Base-by-base conservation (phyloP, 2,329 filamentous ascomycete genomes). In the Trichothecium roseum region DNA sequence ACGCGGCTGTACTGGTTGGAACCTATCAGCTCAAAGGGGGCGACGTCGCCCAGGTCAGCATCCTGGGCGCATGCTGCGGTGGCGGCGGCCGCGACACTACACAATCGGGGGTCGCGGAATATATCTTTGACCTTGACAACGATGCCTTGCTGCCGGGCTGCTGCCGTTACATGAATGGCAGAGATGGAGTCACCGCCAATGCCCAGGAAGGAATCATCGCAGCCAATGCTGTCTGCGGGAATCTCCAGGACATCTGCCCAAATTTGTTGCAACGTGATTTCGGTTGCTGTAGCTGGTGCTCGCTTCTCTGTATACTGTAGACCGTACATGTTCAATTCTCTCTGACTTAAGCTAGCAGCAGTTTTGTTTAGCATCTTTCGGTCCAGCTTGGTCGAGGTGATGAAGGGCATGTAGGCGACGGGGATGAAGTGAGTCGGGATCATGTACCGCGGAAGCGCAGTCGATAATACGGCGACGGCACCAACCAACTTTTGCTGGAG, bases 321-420 rank as follows among this genome's bases (percentile, higher is more conserved):
- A 2, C 43, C 46, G 18, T 46, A 46, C 12, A 33, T 30, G 24
- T 38, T 38, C 5, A 44, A 26, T n/a, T 44, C 37, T 18, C 40
- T 37, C 13, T 41, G 37, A 14, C 17, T 10, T 13, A 41, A 38
- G 13, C 24, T 28, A 13, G 39, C 17, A 13, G 31, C 18, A 18
- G 28, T 27, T 10, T 18, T 29, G 15, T 27, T 33, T 18, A 42
- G 38, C n/a, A 32, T 37, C 36, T 34, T 38, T 12, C 46, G 37
- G 26, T 47, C 35, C 2, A 57, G 60, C 52, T 66, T 66, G 8
- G 60, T 60, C 5, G 61, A 64, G 2, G 62, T 56, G 3, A 64
- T 42, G 4, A 59, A 50, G 2, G 63, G 63, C 50, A 66, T 63
- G 17, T 51, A 42, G 5, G 49, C 45, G 6, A 64, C 44, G 5